A percentile compares a stretch with the other conserved stretches of the same genome.
These are phyloP conservation scores for Cutaneotrichosporon cutaneum DNA, from an alignment of 1,284 basidiomycete genomes.

Conservation along the genomic window DNA sequence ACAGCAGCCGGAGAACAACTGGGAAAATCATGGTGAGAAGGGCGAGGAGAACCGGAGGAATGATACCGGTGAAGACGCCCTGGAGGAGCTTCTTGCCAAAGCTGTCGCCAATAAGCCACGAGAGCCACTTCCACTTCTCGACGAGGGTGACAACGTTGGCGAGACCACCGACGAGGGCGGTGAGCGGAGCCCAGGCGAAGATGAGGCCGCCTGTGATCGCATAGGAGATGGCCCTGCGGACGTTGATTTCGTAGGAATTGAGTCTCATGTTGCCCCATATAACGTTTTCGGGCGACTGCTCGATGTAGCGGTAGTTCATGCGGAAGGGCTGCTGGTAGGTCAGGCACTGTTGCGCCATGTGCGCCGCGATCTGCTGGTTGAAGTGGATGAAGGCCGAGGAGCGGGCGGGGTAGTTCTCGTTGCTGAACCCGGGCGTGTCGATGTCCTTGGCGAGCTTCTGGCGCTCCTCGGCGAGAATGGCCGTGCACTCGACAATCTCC, in stretches of 20 bases:
- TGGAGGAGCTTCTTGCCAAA: slow-evolving; percentile 50
- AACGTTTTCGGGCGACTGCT: slow-evolving; percentile 69
- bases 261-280: slow-evolving; percentile 66
- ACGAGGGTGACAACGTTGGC: slow-evolving; percentile 48
- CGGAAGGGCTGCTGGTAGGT: slow-evolving; percentile 61
- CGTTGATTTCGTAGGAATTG: slow-evolving; percentile 73
- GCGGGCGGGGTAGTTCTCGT: slow-evolving; percentile 60
- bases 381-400: slow-evolving; percentile 91
- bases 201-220: slow-evolving; percentile 62
- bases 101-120: slow-evolving; percentile 59
- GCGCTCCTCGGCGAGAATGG: slow-evolving; percentile 38
- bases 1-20: slow-evolving; percentile 62
- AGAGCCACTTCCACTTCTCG: slow-evolving; percentile 59
- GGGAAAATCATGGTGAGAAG: slow-evolving; percentile 71
- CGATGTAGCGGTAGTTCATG: slow-evolving; percentile 66
- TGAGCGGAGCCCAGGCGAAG: slow-evolving; percentile 65
- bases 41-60: slow-evolving; percentile 68
- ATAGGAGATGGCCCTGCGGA: slow-evolving; percentile 58
- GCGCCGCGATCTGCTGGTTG: slow-evolving; percentile 70
- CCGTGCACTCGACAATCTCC: slow-evolving; percentile 43
- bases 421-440: slow-evolving; percentile 25
- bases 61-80: slow-evolving; percentile 64
- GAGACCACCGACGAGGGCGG: slow-evolving; percentile 28
- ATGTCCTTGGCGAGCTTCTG: slow-evolving; percentile 56
- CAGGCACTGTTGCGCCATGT: slow-evolving; percentile 19